phyloP scores from a whole-genome alignment of 768 basidiomycete genomes.

The Pisolithus marmoratus region DNA sequence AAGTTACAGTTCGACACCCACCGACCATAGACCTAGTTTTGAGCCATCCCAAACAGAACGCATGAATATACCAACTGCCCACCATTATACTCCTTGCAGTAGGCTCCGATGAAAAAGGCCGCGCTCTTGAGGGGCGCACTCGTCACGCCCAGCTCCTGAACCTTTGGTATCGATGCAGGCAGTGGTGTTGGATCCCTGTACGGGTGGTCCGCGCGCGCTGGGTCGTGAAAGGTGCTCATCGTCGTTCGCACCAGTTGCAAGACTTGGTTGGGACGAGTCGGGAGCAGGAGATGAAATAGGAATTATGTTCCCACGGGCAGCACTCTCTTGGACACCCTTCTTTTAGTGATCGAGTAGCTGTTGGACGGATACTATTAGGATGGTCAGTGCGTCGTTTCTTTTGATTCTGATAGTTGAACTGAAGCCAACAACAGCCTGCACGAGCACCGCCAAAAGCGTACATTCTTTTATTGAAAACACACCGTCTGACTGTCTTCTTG shows the following conservation, averaged over 20 bases:
- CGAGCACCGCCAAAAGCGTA: conserved; percentile 55
- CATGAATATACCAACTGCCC: conserved; percentile 21
- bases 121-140: conserved; percentile 95
- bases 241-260: conserved; percentile 22
- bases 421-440: conserved; percentile 37
- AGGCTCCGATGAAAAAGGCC: conserved; percentile 92
- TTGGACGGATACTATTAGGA: too few relatives aligned
- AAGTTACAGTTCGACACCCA: conserved; percentile 13
- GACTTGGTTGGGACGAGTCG: conserved; percentile 11
- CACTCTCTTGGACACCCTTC: too few relatives aligned
- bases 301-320: conserved; percentile 21
- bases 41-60: too few relatives aligned
- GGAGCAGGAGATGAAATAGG: conserved; percentile 12
- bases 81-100: conserved; percentile 98
- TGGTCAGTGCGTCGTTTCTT: too few relatives aligned
- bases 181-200: conserved; percentile 64
- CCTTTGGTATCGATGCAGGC: conserved; percentile 64
- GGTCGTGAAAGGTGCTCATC: conserved; percentile 51
- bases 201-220: conserved; percentile 41
- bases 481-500: conserved; percentile 62
- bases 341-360: too few relatives aligned
- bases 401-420: too few relatives aligned
- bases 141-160: conserved; percentile 82
- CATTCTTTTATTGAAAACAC: conserved; percentile 67
- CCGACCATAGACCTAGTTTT: not conserved